Percentiles rank a stretch among this genome's conserved stretches.
phyloP scores from a whole-genome alignment of 176 grass and related monocot genomes.

The Aegilops tauschii region DNA sequence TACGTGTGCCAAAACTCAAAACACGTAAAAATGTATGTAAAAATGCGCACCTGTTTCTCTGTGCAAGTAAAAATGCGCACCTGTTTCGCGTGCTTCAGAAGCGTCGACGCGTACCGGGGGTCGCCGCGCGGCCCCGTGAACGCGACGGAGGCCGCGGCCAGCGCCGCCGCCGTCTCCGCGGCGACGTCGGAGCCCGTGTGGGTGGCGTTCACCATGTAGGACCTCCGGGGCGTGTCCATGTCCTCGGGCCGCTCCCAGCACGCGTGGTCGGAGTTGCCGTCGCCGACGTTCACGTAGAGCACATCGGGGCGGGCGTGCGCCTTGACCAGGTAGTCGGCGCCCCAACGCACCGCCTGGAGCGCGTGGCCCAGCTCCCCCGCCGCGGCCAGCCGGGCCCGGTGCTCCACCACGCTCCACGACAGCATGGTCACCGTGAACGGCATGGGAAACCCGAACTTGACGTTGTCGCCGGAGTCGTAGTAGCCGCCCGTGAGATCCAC shows the following conservation, averaged over 20 bases:
- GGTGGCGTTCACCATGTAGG: slow-evolving; percentile 36
- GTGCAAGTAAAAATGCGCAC: not conserved
- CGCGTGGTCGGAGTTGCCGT: slow-evolving; percentile 71
- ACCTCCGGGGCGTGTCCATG: slow-evolving; percentile 65
- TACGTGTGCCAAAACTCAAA: no score
- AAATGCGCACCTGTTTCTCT: not conserved
- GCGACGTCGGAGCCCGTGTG: slow-evolving; percentile 65
- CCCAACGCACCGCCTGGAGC: slow-evolving; percentile 65
- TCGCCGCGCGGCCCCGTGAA: not conserved
- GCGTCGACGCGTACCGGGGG: slow-evolving; percentile 8
- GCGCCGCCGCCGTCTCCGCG: slow-evolving; percentile 67
- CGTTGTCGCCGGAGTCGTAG: slow-evolving; percentile 75
- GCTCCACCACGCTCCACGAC: slow-evolving; percentile 59
- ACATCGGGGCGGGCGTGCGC: slow-evolving; percentile 42
- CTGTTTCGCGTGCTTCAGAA: slow-evolving; percentile 63
- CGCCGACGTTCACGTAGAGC: slow-evolving; percentile 79
- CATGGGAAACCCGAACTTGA: slow-evolving; percentile 72
- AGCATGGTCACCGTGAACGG: slow-evolving; percentile 62
- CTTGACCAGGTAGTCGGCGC: slow-evolving; percentile 63
- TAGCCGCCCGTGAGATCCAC: slow-evolving; percentile 69
- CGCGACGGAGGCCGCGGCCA: slow-evolving; percentile 53
- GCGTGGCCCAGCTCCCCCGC: slow-evolving; percentile 49
- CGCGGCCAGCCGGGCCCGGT: not conserved
- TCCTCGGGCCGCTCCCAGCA: slow-evolving; percentile 92
- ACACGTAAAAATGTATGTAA: no score